Evolutionary conservation across 352 stramenopile species (phyloP).

Genomic region (Phytopythium helicoides): DNA sequence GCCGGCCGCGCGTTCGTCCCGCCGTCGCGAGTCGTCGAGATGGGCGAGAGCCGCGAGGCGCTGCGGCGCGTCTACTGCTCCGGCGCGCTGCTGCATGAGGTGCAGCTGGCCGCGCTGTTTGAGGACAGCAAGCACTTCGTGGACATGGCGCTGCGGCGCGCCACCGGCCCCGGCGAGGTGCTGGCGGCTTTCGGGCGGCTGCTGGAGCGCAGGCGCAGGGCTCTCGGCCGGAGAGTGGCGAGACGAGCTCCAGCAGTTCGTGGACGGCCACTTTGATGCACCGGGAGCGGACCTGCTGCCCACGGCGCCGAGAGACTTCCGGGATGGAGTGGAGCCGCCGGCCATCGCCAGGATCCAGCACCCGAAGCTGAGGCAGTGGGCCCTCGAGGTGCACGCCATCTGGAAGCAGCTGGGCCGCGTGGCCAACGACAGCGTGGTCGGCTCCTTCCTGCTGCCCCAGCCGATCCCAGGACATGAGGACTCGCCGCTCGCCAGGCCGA

Average conservation of each 20-base stretch:
- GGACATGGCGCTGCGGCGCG: slow-evolving; percentile 93
- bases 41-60: no score
- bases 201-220: slow-evolving; percentile 36
- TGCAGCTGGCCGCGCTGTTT: slow-evolving; percentile 79
- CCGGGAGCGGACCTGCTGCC: slow-evolving; percentile 75
- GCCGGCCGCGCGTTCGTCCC: neutral
- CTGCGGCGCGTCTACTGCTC: slow-evolving; percentile 81
- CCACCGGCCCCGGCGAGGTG: slow-evolving; percentile 16
- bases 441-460: slow-evolving; percentile 53
- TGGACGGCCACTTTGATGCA: slow-evolving; percentile 81
- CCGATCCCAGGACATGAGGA: slow-evolving; percentile 59
- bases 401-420: slow-evolving; percentile 73
- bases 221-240: no score
- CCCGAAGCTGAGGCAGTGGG: slow-evolving; percentile 55
- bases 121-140: slow-evolving; percentile 93
- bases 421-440: slow-evolving; percentile 33
- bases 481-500: slow-evolving; percentile 68
- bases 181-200: slow-evolving; percentile 58
- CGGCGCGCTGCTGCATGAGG: slow-evolving; percentile 56
- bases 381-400: slow-evolving; percentile 62
- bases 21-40: no score
- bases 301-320: slow-evolving; percentile 70
- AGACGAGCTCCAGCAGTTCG: no score
- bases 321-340: slow-evolving; percentile 44
- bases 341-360: slow-evolving; percentile 54